Percentiles rank a stretch among this genome's conserved stretches.
Evolutionary conservation across 106 monocot genomes (phyloP).

Genomic region (Chionographis japonica): DNA sequence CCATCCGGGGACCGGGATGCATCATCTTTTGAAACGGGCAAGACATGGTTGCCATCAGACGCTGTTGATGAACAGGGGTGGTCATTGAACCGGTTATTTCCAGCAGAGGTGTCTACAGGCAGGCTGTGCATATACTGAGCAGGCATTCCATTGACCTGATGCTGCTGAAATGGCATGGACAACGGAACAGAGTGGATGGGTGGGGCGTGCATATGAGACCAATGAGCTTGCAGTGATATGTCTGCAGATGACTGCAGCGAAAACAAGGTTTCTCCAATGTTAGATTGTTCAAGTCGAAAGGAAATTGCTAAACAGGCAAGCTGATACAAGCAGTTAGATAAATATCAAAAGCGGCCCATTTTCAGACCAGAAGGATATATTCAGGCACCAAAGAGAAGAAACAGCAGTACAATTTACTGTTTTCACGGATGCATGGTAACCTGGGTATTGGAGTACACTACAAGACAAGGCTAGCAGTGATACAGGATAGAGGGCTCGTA

Average conservation of each 20-base stretch:
- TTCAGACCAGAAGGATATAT: too few relatives aligned
- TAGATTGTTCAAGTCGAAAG: too few relatives aligned
- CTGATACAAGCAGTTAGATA: too few relatives aligned
- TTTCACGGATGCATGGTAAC: too few relatives aligned
- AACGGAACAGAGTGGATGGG: slow-evolving; percentile 58
- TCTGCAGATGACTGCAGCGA: slow-evolving; percentile 54
- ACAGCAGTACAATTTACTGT: too few relatives aligned
- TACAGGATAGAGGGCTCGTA: too few relatives aligned
- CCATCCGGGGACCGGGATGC: slow-evolving; percentile 40
- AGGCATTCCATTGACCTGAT: slow-evolving; percentile 29
- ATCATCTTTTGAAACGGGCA: slow-evolving; percentile 16
- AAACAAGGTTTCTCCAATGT: neutral
- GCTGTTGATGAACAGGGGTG: slow-evolving; percentile 12
- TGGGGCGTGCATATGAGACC: slow-evolving; percentile 55
- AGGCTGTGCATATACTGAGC: slow-evolving; percentile 21
- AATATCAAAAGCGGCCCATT: neutral
- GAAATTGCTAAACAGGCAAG: too few relatives aligned
- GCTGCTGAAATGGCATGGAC: slow-evolving; percentile 46
- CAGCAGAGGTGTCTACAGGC: slow-evolving; percentile 16
- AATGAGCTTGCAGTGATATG: slow-evolving; percentile 55
- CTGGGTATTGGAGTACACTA: too few relatives aligned
- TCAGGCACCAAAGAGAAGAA: neutral
- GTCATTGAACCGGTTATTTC: slow-evolving; percentile 28
- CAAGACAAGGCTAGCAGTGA: too few relatives aligned
- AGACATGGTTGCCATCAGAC: slow-evolving; percentile 18